Evolutionary conservation across 805 yeast species (phyloP), one percentile per base, ranked within the genome.

Genomic region (Kazachstania bromeliacearum): DNA sequence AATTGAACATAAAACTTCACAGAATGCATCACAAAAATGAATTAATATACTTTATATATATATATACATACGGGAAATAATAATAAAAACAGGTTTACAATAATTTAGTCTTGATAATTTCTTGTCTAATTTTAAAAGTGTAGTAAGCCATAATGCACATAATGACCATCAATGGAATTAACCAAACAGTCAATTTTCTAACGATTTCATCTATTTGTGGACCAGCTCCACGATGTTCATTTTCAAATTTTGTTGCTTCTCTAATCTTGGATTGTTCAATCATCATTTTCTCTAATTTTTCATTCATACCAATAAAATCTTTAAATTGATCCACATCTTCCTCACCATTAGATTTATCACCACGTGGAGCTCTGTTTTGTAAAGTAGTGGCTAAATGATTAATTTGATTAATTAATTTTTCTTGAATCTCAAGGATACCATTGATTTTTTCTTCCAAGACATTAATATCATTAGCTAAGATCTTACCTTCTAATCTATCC

Each of bases 61-160:
- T n/a, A n/a, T n/a, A n/a, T n/a, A n/a, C n/a, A n/a, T n/a, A n/a
- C n/a, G n/a, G n/a, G n/a, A n/a, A n/a, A n/a, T n/a, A n/a, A n/a
- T n/a, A n/a, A n/a, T n/a, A n/a, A n/a, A n/a, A n/a, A n/a, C 9
- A 10, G 12, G n/a, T 13, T 30, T 44, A 59, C 31, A 59, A 39
- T 23, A 55, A 36, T 40, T 59, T 59, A 13, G 62, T 55, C 38
- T 59, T 59, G 8, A 50, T 51, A 33, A 59, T 57, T 39, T 59
- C 64, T 48, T 58, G 60, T 41, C 59, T 59, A 21, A 59, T 59
- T 34, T 43, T 53, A 40, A 57, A 58, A 9, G 63, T 59, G 35
- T 58, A 57, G 38, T 59, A 59, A 5, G 61, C 63, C 59, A 59
- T 53, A 4, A 59, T 43, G 17, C 53, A 34, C 57, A 58, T 57